Conservation (phyloP, 225 moss, liverwort and hornwort species). For the Pseudoscleropodium purum region DNA sequence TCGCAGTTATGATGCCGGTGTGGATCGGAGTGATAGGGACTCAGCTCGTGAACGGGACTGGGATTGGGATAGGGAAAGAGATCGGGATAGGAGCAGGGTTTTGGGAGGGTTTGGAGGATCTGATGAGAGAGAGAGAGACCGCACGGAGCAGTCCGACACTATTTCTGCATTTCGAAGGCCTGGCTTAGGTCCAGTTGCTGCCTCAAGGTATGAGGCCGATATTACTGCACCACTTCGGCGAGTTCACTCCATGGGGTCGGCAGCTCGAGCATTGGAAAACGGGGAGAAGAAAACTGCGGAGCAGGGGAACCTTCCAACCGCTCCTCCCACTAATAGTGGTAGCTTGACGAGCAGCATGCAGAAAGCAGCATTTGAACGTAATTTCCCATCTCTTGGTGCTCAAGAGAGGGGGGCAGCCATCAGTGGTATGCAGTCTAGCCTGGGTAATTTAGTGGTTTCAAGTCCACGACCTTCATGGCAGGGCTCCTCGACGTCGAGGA, state of each 20-base stretch:
- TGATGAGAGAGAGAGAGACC: conserved; percentile 82
- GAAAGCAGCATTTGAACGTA: conserved; percentile 91
- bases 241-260: conserved; percentile 80
- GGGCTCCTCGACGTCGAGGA: conserved; percentile 66
- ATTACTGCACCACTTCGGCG: conserved; percentile 51
- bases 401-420: conserved; percentile 71
- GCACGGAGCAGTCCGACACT: conserved; percentile 44
- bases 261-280: conserved; percentile 76
- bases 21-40: conserved; percentile 79
- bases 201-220: conserved; percentile 67
- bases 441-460: conserved; percentile 60
- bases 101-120: conserved; percentile 77
- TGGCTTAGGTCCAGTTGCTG: conserved; percentile 36
- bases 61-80: conserved; percentile 89
- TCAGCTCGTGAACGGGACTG: conserved; percentile 78
- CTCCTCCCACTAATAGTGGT: conserved; percentile 72
- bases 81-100: conserved; percentile 71
- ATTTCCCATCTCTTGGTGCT: conserved; percentile 96
- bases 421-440: conserved; percentile 57
- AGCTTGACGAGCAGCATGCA: conserved; percentile 97
- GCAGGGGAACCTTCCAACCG: conserved; percentile 59
- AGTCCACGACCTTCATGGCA: conserved; percentile 99
- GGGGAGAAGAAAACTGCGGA: conserved; percentile 78
- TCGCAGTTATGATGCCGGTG: conserved; percentile 63
- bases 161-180: conserved; percentile 67